Evolutionary conservation across 73 alveolate genomes (phyloP), one percentile per base, ranked within the genome.

Genomic region (Diophrys appendiculata): DNA sequence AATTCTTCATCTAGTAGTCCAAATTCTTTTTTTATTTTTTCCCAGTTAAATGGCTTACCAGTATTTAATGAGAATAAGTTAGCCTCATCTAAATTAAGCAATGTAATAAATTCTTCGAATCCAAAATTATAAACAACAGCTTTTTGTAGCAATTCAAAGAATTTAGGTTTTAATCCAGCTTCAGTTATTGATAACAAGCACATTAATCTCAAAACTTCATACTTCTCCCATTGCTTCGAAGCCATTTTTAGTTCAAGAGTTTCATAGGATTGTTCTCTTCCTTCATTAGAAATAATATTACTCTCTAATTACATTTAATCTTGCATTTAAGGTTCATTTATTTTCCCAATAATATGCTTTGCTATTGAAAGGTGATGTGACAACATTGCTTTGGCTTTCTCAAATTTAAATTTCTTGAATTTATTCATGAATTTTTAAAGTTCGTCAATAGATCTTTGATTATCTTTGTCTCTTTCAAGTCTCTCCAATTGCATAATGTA

Each of bases 291-390:
- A 31, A 85, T 85, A 33, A 85, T 78, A 26, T 82, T 85, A 35
- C 72, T 67, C 32, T 85, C 93, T n/a, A n/a, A n/a, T n/a, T n/a
- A n/a, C n/a, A n/a, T n/a, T n/a, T n/a, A n/a, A n/a, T n/a, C n/a
- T n/a, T n/a, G n/a, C n/a, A n/a, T n/a, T n/a, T n/a, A n/a, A n/a
- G n/a, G n/a, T n/a, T n/a, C n/a, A n/a, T n/a, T n/a, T n/a, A n/a
- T n/a, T n/a, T n/a, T n/a, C n/a, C n/a, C n/a, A n/a, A n/a, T n/a
- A n/a, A n/a, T n/a, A n/a, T n/a, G n/a, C n/a, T n/a, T n/a, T n/a
- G 89, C 93, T 25, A 85, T 69, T 70, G 80, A 76, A 35, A 85
- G 55, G 35, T 85, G 93, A 34, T 43, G 84, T 3, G 93, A 68
- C 54, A 85, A 72, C 52, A 78, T 52, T 29, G 78, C 93, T 43